phyloP scores from a whole-genome alignment of 179 eudicot genomes.

The Beta corolliflora region DNA sequence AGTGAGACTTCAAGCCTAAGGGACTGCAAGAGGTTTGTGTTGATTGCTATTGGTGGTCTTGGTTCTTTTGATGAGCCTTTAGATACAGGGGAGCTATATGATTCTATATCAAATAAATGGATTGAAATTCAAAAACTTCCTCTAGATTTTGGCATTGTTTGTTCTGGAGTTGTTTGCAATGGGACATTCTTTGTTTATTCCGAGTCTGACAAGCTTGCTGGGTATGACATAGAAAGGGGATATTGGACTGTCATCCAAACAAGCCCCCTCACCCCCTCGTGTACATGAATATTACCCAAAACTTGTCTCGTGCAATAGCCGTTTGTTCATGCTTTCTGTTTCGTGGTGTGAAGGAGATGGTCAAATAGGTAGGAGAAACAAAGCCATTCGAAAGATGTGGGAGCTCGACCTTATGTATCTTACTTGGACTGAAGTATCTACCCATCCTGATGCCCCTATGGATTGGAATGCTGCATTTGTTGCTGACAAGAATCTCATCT shows the following conservation, averaged over 20 bases:
- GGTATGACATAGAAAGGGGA: slow-evolving; percentile 81
- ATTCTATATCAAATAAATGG: slow-evolving; percentile 84
- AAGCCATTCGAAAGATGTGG: slow-evolving; percentile 94
- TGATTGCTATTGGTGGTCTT: slow-evolving; percentile 88
- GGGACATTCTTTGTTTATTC: slow-evolving; percentile 79
- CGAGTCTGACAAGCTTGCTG: slow-evolving; percentile 78
- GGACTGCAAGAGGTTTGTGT: slow-evolving; percentile 57
- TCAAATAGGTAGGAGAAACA: slow-evolving; percentile 93
- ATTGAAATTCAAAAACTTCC: slow-evolving; percentile 80
- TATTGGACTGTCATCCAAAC: slow-evolving; percentile 77
- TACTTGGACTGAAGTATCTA: slow-evolving; percentile 76
- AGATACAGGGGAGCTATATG: slow-evolving; percentile 87
- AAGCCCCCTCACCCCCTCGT: slow-evolving; percentile 68
- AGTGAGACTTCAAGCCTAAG: slow-evolving; percentile 44
- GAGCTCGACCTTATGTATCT: slow-evolving; percentile 71
- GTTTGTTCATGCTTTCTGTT: slow-evolving; percentile 89
- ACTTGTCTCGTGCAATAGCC: slow-evolving; percentile 57
- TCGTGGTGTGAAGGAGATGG: slow-evolving; percentile 99
- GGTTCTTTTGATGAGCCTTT: slow-evolving; percentile 92
- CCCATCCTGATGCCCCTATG: slow-evolving; percentile 97
- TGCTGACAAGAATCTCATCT: slow-evolving; percentile 63
- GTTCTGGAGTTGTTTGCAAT: slow-evolving; percentile 81
- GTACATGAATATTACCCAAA: slow-evolving; percentile 90
- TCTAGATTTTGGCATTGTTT: slow-evolving; percentile 77
- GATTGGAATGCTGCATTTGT: slow-evolving; percentile 96